Percentiles rank a stretch among this genome's conserved stretches.
Evolutionary conservation across 257 asterid species (phyloP).

Genomic region (Nicotiana otophora): DNA sequence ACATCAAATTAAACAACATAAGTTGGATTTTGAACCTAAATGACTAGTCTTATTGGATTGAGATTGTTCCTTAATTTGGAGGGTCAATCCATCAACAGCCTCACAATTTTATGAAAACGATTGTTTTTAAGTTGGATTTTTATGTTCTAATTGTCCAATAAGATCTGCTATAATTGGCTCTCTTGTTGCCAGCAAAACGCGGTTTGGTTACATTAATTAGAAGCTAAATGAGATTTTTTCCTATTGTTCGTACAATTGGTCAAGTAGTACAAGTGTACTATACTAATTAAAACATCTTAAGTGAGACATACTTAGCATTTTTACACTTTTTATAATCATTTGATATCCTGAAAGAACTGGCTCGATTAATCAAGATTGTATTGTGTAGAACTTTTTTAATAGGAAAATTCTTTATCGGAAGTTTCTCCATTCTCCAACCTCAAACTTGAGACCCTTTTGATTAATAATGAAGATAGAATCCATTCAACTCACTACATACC

Average conservation of each 20-base stretch:
- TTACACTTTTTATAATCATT: no score
- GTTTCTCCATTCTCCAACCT: no score
- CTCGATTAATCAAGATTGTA: no score
- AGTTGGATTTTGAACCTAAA: background rate
- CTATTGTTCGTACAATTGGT: background rate
- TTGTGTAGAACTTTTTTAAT: no score
- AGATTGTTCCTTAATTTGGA: background rate
- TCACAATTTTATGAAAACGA: background rate
- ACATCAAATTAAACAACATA: no score
- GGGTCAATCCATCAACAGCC: background rate
- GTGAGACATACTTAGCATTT: no score
- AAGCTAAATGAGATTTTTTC: background rate
- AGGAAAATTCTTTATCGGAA: no score
- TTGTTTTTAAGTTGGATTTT: background rate
- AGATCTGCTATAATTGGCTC: background rate
- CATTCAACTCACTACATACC: no score
- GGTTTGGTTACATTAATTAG: background rate
- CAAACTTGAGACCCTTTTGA: no score
- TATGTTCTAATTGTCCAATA: background rate
- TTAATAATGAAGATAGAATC: no score
- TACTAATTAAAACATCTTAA: background rate
- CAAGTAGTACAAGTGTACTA: background rate
- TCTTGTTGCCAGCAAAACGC: constrained; percentile 1
- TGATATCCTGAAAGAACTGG: no score
- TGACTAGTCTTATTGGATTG: background rate